These are phyloP conservation scores for Leccinum obscurum DNA, from an alignment of 768 basidiomycete genomes.

Conservation along the genomic window DNA sequence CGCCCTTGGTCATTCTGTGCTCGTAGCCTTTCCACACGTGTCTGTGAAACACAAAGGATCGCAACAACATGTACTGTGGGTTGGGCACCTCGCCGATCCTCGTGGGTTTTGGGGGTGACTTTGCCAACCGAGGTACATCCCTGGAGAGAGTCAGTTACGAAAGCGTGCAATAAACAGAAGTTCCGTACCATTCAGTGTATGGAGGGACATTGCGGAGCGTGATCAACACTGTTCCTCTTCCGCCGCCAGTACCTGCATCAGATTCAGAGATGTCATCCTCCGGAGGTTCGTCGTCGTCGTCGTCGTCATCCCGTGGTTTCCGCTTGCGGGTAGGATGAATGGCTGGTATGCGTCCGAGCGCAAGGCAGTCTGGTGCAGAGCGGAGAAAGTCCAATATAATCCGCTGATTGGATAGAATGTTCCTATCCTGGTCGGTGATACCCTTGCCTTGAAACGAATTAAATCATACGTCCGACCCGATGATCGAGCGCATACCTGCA, in stretches of 20 bases:
- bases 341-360: constrained; percentile 53
- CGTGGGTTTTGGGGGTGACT: constrained; percentile 62
- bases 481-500: constrained; percentile 59
- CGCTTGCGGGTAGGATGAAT: constrained; percentile 42
- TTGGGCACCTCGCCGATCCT: constrained; percentile 49
- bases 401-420: constrained; percentile 86
- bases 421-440: constrained; percentile 91
- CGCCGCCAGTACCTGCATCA: constrained; percentile 15
- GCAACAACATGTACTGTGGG: constrained; percentile 66
- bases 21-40: constrained; percentile 79
- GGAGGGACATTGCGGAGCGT: constrained; percentile 86
- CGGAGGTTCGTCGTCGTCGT: constrained; percentile 41
- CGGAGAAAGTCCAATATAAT: constrained; percentile 81
- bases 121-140: constrained; percentile 76
- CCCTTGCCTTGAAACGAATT: constrained; percentile 61
- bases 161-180: constrained; percentile 16
- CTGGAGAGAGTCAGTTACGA: constrained; percentile 37
- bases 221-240: constrained; percentile 76
- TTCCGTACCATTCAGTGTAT: constrained; percentile 77
- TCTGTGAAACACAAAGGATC: constrained; percentile 80
- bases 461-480: not conserved
- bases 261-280: constrained; percentile 14
- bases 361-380: constrained; percentile 63
- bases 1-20: constrained; percentile 94
- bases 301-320: constrained; percentile 44